Evolutionary conservation across 768 basidiomycete genomes (phyloP), one percentile per base, ranked within the genome.

Genomic region (Cystofilobasidium macerans): DNA sequence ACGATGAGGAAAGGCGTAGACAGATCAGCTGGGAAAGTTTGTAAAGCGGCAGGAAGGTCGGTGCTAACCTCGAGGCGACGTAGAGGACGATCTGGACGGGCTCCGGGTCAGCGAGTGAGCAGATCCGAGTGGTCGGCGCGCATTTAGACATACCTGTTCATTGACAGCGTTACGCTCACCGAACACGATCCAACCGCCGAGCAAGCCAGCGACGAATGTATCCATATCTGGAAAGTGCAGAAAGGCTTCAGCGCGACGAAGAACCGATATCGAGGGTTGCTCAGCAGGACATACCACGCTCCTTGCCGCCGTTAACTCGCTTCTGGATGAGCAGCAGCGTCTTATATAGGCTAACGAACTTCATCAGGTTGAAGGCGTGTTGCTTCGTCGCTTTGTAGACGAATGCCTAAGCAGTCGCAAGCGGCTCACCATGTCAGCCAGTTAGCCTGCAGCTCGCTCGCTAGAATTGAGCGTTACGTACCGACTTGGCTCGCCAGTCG

Each of bases 311-410:
- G 74, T 89, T 90, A 57, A 73, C 47, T 75, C 83, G 88, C 77
- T 82, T 84, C 79, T 98, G 95, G 18, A 94, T 69, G 38, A 98
- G 78, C 61, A 98, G 76, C 47, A 89, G 75, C 11, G 83, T 77
- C 80, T 98, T 99, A 85, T 97, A 98, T 51, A 95, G 75, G 14
- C 91, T 82, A 38, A 95, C 95, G 73, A 97, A 99, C 77, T 88
- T 88, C 47, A 90, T 89, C 33, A 99, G 83, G 75, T 93, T 95
- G 69, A 68, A 35, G 2, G 67, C 62, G 56, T 67, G 65, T 62
- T 89, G 86, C 73, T 83, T 87, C 4, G 95, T 97, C 18, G 93
- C 86, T 36, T 82, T 82, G 75, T 83, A 87, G 69, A 99, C 90
- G 64, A 81, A 70, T 32, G 68, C 30, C 61, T 62, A n/a, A n/a